Percentiles rank a stretch among this genome's conserved stretches.
These are phyloP conservation scores for Crithidia brevicula DNA, from an alignment of 208 protist species.

Conservation along the genomic window DNA sequence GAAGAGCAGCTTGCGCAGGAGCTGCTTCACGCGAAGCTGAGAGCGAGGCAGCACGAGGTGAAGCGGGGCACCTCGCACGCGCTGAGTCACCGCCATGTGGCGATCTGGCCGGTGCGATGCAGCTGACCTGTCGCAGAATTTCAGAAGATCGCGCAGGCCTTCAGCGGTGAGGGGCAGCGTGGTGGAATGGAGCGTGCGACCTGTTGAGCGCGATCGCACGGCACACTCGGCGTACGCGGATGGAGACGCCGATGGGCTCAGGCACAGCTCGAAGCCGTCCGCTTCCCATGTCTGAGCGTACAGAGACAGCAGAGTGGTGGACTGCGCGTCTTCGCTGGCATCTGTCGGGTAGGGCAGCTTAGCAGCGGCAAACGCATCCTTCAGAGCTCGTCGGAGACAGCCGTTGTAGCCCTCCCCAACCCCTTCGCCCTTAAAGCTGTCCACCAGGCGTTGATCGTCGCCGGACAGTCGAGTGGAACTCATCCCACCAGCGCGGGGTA, in stretches of 20 bases:
- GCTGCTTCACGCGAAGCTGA: constrained; percentile 44
- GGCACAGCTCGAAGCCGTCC: constrained; percentile 22
- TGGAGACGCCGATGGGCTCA: background rate
- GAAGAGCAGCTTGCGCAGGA: constrained; percentile 54
- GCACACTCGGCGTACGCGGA: constrained; percentile 4
- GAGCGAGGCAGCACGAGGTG: constrained; percentile 57
- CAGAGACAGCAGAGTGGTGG: constrained; percentile 21
- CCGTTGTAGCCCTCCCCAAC: constrained; percentile 38
- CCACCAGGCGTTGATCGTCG: constrained; percentile 38
- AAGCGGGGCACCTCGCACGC: constrained; percentile 35
- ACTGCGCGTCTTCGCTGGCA: background rate
- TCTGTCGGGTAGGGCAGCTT: constrained; percentile 4
- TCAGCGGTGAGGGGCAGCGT: constrained; percentile 7
- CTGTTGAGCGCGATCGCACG: constrained; percentile 2
- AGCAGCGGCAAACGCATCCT: constrained; percentile 50
- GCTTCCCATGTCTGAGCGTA: constrained; percentile 12
- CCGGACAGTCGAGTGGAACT: constrained; percentile 3
- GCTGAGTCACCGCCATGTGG: constrained; percentile 9
- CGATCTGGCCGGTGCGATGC: constrained; percentile 11
- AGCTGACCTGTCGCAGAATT: constrained; percentile 15
- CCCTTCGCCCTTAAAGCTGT: constrained; percentile 61
- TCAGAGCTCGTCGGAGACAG: constrained; percentile 42
- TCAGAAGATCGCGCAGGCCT: constrained; percentile 22
- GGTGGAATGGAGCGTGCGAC: constrained; percentile 1
- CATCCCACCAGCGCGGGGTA: constrained; percentile 6